These are phyloP conservation scores for Beauveria sp. DNA, from an alignment of 2,329 filamentous ascomycete genomes.

Conservation along the genomic window DNA sequence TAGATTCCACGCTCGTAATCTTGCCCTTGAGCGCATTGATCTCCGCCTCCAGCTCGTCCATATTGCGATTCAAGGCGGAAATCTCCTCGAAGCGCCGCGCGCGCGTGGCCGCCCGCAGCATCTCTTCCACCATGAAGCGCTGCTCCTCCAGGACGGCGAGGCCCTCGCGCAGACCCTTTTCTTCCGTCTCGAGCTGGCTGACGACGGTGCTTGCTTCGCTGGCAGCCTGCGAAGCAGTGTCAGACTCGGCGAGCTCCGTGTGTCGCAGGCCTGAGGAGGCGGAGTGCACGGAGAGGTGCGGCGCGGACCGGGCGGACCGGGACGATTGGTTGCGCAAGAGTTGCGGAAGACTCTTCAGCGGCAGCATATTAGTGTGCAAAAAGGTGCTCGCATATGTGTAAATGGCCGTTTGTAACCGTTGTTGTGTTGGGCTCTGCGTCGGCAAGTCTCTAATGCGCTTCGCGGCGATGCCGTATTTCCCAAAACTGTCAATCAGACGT, in stretches of 20 bases:
- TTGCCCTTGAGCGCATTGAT: constrained; percentile 61
- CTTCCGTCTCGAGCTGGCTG: constrained; percentile 65
- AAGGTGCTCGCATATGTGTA: constrained; percentile 78
- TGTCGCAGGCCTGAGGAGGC: constrained; percentile 36
- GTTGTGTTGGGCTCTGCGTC: constrained; percentile 63
- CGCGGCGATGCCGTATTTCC: constrained; percentile 77
- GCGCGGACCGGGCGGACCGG: constrained; percentile 21
- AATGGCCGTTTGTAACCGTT: constrained; percentile 69
- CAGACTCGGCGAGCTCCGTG: constrained; percentile 36
- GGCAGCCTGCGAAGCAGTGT: constrained; percentile 34
- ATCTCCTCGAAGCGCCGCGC: constrained; percentile 82
- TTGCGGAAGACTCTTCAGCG: constrained; percentile 66
- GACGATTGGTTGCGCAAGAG: constrained; percentile 45
- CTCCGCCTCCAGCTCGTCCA: constrained; percentile 74
- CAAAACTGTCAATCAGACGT: constrained; percentile 78
- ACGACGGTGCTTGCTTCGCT: constrained; percentile 48
- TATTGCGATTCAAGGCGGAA: constrained; percentile 66
- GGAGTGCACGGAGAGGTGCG: constrained; percentile 26
- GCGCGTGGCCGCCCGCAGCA: constrained; percentile 71
- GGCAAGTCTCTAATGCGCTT: constrained; percentile 73
- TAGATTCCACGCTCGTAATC: constrained; percentile 56
- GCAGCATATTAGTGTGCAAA: constrained; percentile 83
- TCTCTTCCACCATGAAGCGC: constrained; percentile 78
- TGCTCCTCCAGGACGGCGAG: constrained; percentile 86
- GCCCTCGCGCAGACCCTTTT: constrained; percentile 71